phyloP scores from a whole-genome alignment of 768 basidiomycete species.

The Dacryopinax spathularia region DNA sequence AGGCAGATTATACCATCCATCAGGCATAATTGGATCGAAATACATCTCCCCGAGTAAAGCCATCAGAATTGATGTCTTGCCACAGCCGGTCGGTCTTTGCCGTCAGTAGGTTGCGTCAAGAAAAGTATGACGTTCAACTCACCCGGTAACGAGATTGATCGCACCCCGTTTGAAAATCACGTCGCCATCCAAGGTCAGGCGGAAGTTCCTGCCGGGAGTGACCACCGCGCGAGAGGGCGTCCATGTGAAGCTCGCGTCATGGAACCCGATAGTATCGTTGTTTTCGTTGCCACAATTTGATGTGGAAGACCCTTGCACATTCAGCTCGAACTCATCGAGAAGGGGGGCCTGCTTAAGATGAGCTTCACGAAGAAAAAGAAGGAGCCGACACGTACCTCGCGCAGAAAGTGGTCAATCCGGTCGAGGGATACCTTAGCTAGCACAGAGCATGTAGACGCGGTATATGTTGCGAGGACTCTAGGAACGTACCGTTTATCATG shows the following conservation, averaged over 20 bases:
- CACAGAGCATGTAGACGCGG: not conserved
- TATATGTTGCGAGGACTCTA: not conserved
- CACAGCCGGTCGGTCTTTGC: constrained; percentile 22
- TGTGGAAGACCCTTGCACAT: not conserved
- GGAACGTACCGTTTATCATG: constrained; percentile 11
- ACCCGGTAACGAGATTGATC: constrained; percentile 26
- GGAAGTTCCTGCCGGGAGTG: constrained; percentile 17
- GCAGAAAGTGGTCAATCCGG: not conserved
- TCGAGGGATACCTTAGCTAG: constrained; percentile 8
- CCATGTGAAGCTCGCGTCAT: constrained; percentile 25
- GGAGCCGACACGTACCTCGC: not conserved
- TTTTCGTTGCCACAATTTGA: constrained; percentile 11
- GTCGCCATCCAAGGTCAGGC: constrained; percentile 20
- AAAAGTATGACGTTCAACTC: not conserved
- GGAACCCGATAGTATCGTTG: constrained; percentile 19
- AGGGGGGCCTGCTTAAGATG: not conserved
- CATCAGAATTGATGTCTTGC: constrained; percentile 15
- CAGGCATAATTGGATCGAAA: constrained; percentile 23
- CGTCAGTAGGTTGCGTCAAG: not conserved
- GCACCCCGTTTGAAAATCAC: constrained; percentile 24
- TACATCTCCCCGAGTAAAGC: constrained; percentile 30
- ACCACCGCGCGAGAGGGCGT: constrained; percentile 8
- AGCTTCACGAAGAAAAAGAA: not conserved
- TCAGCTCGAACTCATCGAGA: not conserved
- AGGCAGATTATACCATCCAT: constrained; percentile 58